Evolutionary conservation across 495 filamentous ascomycete species (phyloP).

Genomic region (Xylaria intraflava): DNA sequence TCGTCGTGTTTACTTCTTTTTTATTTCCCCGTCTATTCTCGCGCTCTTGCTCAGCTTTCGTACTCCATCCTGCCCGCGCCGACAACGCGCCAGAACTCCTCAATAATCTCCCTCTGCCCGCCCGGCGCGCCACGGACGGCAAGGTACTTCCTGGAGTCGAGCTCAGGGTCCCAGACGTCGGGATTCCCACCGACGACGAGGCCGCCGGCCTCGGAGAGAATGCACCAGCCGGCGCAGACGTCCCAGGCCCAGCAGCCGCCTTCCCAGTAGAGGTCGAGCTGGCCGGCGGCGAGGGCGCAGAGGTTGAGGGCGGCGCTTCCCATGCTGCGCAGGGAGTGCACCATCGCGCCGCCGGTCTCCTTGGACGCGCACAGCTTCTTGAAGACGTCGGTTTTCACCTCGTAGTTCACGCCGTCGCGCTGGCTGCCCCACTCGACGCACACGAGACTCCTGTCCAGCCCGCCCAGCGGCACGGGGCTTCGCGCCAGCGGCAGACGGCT

Average conservation of each 20-base stretch:
- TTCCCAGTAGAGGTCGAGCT: constrained; percentile 85
- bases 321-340: constrained; percentile 66
- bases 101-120: constrained; percentile 68
- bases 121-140: constrained; percentile 60
- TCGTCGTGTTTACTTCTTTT: no score
- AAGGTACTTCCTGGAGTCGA: constrained; percentile 77
- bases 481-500: constrained; percentile 50
- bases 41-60: constrained; percentile 13
- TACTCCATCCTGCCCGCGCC: constrained; percentile 52
- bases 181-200: constrained; percentile 72
- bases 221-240: constrained; percentile 85
- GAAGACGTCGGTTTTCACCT: constrained; percentile 65
- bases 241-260: constrained; percentile 95
- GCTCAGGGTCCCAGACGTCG: constrained; percentile 61
- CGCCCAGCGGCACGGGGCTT: constrained; percentile 45
- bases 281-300: constrained; percentile 71
- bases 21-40: not conserved
- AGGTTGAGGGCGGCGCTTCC: constrained; percentile 81
- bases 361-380: constrained; percentile 56
- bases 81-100: constrained; percentile 70
- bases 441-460: constrained; percentile 57
- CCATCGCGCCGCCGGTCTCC: constrained; percentile 68
- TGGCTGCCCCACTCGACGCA: constrained; percentile 74
- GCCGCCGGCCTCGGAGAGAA: constrained; percentile 78
- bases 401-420: constrained; percentile 67